A percentile compares a stretch with the other conserved stretches of the same genome.
Evolutionary conservation across 768 basidiomycete species (phyloP).

Genomic region (Rhizopogon roseolus): DNA sequence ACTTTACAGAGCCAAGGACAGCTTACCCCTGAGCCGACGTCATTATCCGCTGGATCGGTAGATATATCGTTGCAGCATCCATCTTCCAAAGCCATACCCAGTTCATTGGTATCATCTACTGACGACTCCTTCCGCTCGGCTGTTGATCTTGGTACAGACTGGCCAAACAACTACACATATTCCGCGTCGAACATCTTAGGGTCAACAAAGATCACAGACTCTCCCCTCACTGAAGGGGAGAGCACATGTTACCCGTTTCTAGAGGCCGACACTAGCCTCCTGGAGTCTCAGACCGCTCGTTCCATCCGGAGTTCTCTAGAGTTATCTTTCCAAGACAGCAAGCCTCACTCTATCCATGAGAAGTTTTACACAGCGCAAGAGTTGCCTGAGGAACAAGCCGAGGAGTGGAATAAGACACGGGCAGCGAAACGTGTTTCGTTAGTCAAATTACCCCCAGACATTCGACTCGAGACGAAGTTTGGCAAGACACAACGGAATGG

Average conservation of each 20-base stretch:
- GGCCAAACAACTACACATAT: conserved; percentile 39
- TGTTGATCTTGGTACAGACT: conserved; percentile 48
- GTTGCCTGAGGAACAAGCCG: conserved; percentile 64
- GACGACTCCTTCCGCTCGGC: conserved; percentile 69
- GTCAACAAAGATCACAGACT: conserved; percentile 28
- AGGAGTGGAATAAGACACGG: conserved; percentile 83
- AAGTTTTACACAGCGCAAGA: conserved; percentile 43
- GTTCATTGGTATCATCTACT: conserved; percentile 39
- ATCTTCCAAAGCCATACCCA: conserved; percentile 7
- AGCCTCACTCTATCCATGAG: conserved; percentile 31
- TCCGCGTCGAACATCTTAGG: conserved; percentile 26
- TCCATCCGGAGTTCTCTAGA: conserved; percentile 9
- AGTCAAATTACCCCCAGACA: conserved; percentile 62
- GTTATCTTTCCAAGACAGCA: conserved; percentile 8
- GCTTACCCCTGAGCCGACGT: conserved; percentile 29
- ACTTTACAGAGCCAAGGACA: conserved; percentile 40
- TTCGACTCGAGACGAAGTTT: conserved; percentile 24
- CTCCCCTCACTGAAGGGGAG: conserved; percentile 25
- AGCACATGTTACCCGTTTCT: conserved; percentile 21
- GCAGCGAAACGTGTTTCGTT: conserved; percentile 83
- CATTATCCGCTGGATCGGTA: conserved; percentile 23
- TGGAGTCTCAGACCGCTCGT: conserved; percentile 13
- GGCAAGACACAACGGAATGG: conserved; percentile 10
- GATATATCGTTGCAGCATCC: conserved; percentile 11
- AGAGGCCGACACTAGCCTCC: conserved; percentile 20